A percentile compares a stretch with the other conserved stretches of the same genome.
Evolutionary conservation across 2,329 filamentous ascomycete genomes (phyloP).

Genomic region (Parastagonospora nodorum): DNA sequence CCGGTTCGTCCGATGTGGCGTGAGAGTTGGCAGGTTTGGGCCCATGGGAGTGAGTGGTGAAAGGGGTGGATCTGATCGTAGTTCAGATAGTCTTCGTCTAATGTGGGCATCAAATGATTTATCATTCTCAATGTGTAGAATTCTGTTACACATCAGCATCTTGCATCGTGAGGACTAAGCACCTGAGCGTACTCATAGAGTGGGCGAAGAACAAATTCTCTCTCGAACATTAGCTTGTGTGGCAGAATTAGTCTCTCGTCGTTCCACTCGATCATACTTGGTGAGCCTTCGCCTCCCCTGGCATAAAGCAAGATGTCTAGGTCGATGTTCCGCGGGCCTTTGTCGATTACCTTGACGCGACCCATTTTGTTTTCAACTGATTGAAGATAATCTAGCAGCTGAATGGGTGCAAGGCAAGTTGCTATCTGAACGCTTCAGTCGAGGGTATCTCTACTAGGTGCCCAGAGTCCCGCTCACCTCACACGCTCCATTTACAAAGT

Average conservation of each 20-base stretch:
- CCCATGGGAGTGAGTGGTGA: constrained; percentile 47
- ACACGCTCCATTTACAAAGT: constrained; percentile 90
- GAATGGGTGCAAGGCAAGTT: constrained; percentile 74
- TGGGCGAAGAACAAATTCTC: constrained; percentile 91
- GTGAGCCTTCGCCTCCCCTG: background rate
- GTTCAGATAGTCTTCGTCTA: constrained; percentile 12
- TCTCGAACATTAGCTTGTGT: constrained; percentile 82
- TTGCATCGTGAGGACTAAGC: background rate
- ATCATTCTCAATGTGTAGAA: constrained; percentile 18
- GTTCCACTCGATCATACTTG: constrained; percentile 2
- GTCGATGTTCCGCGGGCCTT: constrained; percentile 93
- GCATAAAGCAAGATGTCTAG: constrained; percentile 86
- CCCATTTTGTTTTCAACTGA: constrained; percentile 81
- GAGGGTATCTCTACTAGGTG: background rate
- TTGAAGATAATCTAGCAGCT: constrained; percentile 80
- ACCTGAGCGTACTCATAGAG: constrained; percentile 70
- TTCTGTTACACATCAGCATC: constrained; percentile 28
- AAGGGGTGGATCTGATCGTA: constrained; percentile 39
- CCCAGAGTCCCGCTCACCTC: constrained; percentile 65
- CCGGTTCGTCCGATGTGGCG: constrained; percentile 25
- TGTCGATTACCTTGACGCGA: constrained; percentile 83
- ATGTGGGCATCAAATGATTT: background rate
- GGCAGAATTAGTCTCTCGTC: constrained; percentile 81
- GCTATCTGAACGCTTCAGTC: constrained; percentile 65
- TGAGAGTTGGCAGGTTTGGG: constrained; percentile 37